A percentile compares a stretch with the other conserved stretches of the same genome.
Evolutionary conservation across 176 grass and related monocot genomes (phyloP).

Genomic region (Olyra latifolia): DNA sequence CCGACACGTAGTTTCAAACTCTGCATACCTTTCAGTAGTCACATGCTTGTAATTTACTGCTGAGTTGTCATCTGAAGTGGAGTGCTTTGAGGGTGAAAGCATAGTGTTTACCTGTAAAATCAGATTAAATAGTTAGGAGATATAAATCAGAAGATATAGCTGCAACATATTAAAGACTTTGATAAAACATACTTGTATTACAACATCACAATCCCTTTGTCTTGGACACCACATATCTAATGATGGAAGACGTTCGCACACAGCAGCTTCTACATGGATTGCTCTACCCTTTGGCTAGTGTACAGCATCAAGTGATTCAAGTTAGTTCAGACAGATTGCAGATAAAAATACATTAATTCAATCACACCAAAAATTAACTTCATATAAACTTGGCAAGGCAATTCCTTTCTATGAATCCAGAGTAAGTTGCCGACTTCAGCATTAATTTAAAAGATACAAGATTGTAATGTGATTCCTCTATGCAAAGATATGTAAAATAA

Average conservation of each 20-base stretch:
- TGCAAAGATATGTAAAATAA: conserved; percentile 24
- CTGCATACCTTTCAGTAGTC: conserved; percentile 56
- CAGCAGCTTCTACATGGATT: conserved; percentile 67
- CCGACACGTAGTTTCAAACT: neutral
- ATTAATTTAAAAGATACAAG: conserved; percentile 32
- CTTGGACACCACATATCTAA: conserved; percentile 61
- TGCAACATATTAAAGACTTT: conserved; percentile 21
- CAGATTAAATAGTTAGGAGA: conserved; percentile 29
- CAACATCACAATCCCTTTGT: conserved; percentile 75
- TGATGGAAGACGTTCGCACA: conserved; percentile 63
- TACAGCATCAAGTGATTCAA: conserved; percentile 40
- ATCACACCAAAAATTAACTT: conserved; percentile 7
- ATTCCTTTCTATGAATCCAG: conserved; percentile 39
- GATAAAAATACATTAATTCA: conserved; percentile 25
- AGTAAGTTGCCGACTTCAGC: conserved; percentile 34
- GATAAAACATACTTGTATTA: conserved; percentile 70
- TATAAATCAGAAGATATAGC: conserved; percentile 25
- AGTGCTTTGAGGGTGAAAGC: conserved; percentile 32
- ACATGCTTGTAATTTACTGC: conserved; percentile 33
- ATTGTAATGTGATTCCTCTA: conserved; percentile 38
- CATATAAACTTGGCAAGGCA: conserved; percentile 47
- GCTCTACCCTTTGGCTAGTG: conserved; percentile 70
- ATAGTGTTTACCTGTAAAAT: conserved; percentile 50
- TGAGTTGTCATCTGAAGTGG: conserved; percentile 42
- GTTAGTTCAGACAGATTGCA: conserved; percentile 33